Base-by-base conservation (phyloP, 805 yeast species). In the Lipomyces starkeyi region DNA sequence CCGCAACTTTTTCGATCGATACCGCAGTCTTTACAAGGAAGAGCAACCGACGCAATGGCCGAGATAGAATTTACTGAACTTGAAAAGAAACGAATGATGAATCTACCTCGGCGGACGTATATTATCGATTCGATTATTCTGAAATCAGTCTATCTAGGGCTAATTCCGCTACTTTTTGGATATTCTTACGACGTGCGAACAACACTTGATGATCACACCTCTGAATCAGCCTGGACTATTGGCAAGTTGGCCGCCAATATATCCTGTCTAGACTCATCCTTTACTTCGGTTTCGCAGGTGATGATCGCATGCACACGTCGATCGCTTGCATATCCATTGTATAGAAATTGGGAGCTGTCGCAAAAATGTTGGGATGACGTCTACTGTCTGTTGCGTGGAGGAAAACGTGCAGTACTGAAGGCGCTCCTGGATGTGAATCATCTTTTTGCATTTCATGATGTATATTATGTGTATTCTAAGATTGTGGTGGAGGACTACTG, bases 221-320 rank as follows among this genome's bases (percentile, higher is more conserved):
- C 91, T 3, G 99, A 95, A 78, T 90, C 97, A 66, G 91, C 96
- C 0, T 95, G 99, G 99, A 88, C 94, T 0, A 84, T 95, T 3
- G 99, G 99, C 1, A 93, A 90, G 73, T 74, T 95, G 27, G 80
- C 88, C 0, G 97, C 98, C 0, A 95, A 91, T 74, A 78, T 94
- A 52, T 77, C 93, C 7, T 87, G 83, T 71, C 79, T 95, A 40
- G 98, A 93, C 76, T 71, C 73, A n/a, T 56, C 65, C 40, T 78
- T 79, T 47, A 57, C 75, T 1, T 74, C 85, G 37, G 81, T 94
- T 49, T 81, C 80, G 61, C 86, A 88, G 0, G 75, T 88, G 0
- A 82, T 90, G 7, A 75, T 88, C 0, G 87, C 94, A 0, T 83
- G 90, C 74, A 80, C 88, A 0, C 82, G 96, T 74, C 82, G 98